phyloP scores from a whole-genome alignment of 805 yeast genomes.

The Debaryomyces prosopidis region DNA sequence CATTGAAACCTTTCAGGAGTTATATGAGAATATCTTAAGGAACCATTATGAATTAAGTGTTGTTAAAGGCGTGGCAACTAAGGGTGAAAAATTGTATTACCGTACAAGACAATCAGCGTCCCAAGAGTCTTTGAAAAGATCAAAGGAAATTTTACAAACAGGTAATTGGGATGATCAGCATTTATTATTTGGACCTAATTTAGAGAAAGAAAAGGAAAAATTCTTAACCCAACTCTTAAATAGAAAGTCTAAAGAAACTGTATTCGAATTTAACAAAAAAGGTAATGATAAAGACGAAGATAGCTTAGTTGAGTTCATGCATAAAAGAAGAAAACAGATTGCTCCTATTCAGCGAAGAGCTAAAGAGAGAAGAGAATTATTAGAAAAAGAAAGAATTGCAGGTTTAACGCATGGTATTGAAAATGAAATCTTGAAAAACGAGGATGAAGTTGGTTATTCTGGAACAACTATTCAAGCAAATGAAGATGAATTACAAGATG shows the following conservation, averaged over 20 bases:
- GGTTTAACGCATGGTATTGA: slow-evolving; percentile 74
- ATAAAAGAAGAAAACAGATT: slow-evolving; percentile 78
- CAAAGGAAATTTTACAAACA: slow-evolving; percentile 69
- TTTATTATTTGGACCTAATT: slow-evolving; percentile 72
- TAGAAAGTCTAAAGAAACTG: slow-evolving; percentile 81
- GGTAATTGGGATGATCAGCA: slow-evolving; percentile 89
- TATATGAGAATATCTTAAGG: slow-evolving; percentile 58
- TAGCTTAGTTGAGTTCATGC: slow-evolving; percentile 79
- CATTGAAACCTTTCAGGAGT: slow-evolving; percentile 72
- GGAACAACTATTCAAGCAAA: slow-evolving; percentile 37
- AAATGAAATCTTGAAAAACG: slow-evolving; percentile 65
- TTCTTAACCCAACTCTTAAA: slow-evolving; percentile 72
- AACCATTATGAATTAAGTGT: slow-evolving; percentile 68
- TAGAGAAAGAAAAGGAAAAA: slow-evolving; percentile 68
- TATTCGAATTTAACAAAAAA: slow-evolving; percentile 75
- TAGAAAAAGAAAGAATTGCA: slow-evolving; percentile 72
- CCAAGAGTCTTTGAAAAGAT: slow-evolving; percentile 77
- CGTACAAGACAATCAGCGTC: slow-evolving; percentile 89
- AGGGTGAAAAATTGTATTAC: slow-evolving; percentile 86
- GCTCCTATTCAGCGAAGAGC: slow-evolving; percentile 87
- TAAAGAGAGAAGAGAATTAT: slow-evolving; percentile 61
- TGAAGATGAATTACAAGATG: slow-evolving; percentile 47
- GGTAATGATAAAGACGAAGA: slow-evolving; percentile 51
- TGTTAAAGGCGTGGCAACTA: slow-evolving; percentile 67
- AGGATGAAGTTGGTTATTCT: slow-evolving; percentile 49